Base-by-base conservation (phyloP, 225 moss, liverwort and hornwort genomes). In the Sphagnum contortum region DNA sequence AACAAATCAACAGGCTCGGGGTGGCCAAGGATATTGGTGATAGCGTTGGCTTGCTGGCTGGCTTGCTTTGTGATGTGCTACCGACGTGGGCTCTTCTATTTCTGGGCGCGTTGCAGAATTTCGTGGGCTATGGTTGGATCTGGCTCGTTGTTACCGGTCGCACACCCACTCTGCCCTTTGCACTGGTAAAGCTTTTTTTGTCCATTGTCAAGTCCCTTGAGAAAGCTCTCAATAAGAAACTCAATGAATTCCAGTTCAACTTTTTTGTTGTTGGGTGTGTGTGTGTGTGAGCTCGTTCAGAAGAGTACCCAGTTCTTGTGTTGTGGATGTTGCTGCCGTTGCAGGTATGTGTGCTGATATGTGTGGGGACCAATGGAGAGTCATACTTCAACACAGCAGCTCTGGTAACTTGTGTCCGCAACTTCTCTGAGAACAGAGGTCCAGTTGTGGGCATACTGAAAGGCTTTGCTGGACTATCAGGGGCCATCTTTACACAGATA, bases 1-100 rank as follows among this genome's bases (percentile, higher is more conserved):
- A 78, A 57, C 59, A 82, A 62, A 73, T 95, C 54, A 89, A 91
- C 54, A 45, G 76, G 2, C 79, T 90, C 2, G 87, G 87, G 1
- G 82, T 88, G 45, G 88, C 88, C 68, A 92, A 92, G 76, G 94
- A 95, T 65, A 70, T 92, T 14, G 94, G 92, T 3, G 86, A 88
- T 44, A 86, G 83, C 44, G 59, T 95, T 12, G 94, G 94, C 13
- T 72, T 95, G 45, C 70, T 72, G 9, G 79, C 94, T 1, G 94
- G 94, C 3, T 69, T 80, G 3, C 69, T 89, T 6, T 76, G 85
- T 3, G 94, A 90, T 55, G 78, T 64, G 63, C 74, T 88, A 57
- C 89, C 94, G 0, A 84, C 91, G 0, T 85, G 83, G 11, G 73
- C 73, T 0, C 85, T 95, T n/a, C 76, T 95, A 14, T 5, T 88